Evolutionary conservation across 495 filamentous ascomycete species (phyloP), one percentile per base, ranked within the genome.

Genomic region (Penicillium angulare): DNA sequence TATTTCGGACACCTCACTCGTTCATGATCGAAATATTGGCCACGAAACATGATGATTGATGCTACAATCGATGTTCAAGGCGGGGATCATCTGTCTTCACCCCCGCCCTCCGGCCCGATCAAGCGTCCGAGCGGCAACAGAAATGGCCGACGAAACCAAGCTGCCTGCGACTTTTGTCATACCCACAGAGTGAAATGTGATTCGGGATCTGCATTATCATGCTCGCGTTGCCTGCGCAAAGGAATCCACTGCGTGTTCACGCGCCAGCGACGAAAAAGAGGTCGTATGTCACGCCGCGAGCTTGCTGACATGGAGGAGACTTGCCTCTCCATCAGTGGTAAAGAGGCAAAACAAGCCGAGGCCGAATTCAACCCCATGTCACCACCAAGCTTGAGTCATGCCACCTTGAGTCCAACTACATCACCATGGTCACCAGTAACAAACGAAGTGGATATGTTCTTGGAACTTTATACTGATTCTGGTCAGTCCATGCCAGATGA

Each of bases 91-190:
- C n/a, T n/a, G n/a, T n/a, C n/a, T n/a, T n/a, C n/a, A n/a, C n/a
- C n/a, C n/a, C n/a, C 45, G 12, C 53, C 52, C 32, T 56, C 55
- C 43, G 60, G 54, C 35, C 50, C 65, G 26, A 48, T 62, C 20
- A 64, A 73, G 6, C 57, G 68, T 20, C 40, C 59, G 7, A 64
- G 63, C 46, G 68, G 69, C 36, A 77, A 74, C 47, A 66, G 68
- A 50, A 66, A 71, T 43, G 74, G 72, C 72, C 69, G 71, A 23
- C 71, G 73, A n/a, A 77, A 77, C 46, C 68, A 66, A 32, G 69
- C 75, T 12, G 73, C 73, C 22, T 77, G 73, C 52, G 72, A 77
- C 48, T 69, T 71, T 7, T 77, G 73, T 46, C 73, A 77, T 41
- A 56, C 65, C 3, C 73, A 72, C 16, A 70, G 73, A 10, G 73